Evolutionary conservation across 257 asterid species (phyloP).

Genomic region (Ophiorrhiza pumila): DNA sequence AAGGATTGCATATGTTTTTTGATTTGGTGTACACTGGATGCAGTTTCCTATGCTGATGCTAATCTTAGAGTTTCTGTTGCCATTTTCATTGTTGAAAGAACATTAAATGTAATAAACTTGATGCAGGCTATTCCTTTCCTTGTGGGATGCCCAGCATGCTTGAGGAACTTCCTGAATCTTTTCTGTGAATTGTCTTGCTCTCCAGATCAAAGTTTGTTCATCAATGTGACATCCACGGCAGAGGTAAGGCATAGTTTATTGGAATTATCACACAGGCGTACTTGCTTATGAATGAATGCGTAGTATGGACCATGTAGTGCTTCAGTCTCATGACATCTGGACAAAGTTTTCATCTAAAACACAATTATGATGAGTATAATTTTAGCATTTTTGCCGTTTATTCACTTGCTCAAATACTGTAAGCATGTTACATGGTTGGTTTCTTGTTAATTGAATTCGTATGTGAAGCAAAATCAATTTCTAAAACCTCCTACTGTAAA

Average conservation of each 20-base stretch:
- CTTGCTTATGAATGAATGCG: background rate
- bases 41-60: background rate
- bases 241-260: slow-evolving; percentile 42
- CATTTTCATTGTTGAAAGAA: background rate
- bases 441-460: background rate
- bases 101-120: slow-evolving; percentile 10
- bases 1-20: background rate
- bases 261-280: background rate
- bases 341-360: background rate
- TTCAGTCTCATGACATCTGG: background rate
- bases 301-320: background rate
- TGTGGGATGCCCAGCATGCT: slow-evolving; percentile 97
- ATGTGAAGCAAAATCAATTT: background rate
- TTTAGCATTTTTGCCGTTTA: background rate
- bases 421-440: background rate
- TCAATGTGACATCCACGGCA: slow-evolving; percentile 73
- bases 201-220: slow-evolving; percentile 89
- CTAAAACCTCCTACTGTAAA: background rate
- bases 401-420: background rate
- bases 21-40: background rate
- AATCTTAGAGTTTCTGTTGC: background rate
- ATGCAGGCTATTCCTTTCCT: slow-evolving; percentile 94
- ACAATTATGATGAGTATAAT: background rate
- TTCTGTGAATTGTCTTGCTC: slow-evolving; percentile 96
- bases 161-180: slow-evolving; percentile 89